Conservation (phyloP, 345 rosid species). For the Turnera subulata region DNA sequence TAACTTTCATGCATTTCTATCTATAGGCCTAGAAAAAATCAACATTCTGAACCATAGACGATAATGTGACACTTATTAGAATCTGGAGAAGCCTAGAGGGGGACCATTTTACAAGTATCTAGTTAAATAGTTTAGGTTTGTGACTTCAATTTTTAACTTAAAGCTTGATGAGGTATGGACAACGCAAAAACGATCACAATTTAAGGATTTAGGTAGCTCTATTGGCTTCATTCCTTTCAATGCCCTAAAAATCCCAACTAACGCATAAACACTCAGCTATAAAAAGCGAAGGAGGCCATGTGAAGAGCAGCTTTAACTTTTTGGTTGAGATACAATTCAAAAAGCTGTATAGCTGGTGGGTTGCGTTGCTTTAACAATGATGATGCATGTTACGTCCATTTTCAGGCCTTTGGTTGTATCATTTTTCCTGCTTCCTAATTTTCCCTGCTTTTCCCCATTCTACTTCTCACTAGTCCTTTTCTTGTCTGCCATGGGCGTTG, state of each 20-base stretch:
- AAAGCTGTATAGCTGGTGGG: slow-evolving; percentile 23
- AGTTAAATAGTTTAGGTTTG: neutral
- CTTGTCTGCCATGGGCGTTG: slow-evolving; percentile 10
- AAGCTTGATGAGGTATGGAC: neutral
- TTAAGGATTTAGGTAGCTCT: too few relatives aligned
- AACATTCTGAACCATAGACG: too few relatives aligned
- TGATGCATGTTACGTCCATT: slow-evolving; percentile 37
- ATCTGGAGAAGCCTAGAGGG: too few relatives aligned
- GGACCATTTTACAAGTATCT: neutral
- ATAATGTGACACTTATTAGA: too few relatives aligned
- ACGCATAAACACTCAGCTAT: slow-evolving; percentile 13
- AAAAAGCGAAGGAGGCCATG: slow-evolving; percentile 39
- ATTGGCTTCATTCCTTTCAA: slow-evolving; percentile 14
- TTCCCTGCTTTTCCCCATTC: slow-evolving; percentile 4
- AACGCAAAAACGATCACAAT: neutral
- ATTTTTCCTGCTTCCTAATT: slow-evolving; percentile 21
- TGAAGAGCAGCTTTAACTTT: slow-evolving; percentile 42
- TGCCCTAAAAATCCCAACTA: slow-evolving; percentile 11
- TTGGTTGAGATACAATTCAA: slow-evolving; percentile 19
- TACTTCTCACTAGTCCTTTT: slow-evolving; percentile 21
- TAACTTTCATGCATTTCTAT: too few relatives aligned
- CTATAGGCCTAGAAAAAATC: too few relatives aligned
- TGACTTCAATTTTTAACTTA: neutral
- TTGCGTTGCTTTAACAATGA: slow-evolving; percentile 25
- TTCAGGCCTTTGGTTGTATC: slow-evolving; percentile 18